A percentile compares a stretch with the other conserved stretches of the same genome.
phyloP scores from a whole-genome alignment of 106 monocot genomes.

The Dioscorea zingiberensis region DNA sequence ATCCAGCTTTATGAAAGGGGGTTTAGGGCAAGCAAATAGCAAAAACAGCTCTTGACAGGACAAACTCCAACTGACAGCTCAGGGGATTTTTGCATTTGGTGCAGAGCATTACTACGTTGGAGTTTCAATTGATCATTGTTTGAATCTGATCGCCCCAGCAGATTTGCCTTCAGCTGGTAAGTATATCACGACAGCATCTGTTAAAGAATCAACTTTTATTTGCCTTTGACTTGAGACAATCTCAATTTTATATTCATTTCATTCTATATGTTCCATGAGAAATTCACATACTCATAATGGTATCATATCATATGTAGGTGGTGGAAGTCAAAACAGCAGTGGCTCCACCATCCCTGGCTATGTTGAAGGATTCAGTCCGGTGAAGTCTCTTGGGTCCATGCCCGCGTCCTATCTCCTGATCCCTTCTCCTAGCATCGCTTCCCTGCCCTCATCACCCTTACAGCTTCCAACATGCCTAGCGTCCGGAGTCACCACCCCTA shows the following conservation, averaged over 20 bases:
- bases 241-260: too few species aligned
- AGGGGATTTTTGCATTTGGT: constrained; percentile 69
- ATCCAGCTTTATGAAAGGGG: constrained; percentile 66
- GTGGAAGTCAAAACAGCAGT: constrained; percentile 36
- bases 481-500: constrained; percentile 82
- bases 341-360: constrained; percentile 31
- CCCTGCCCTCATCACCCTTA: constrained; percentile 48
- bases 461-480: constrained; percentile 90
- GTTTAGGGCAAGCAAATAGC: constrained; percentile 42
- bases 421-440: constrained; percentile 59
- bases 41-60: constrained; percentile 58
- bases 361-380: constrained; percentile 81
- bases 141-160: constrained; percentile 67
- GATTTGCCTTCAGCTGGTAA: constrained; percentile 56
- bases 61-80: constrained; percentile 37
- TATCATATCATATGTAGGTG: constrained; percentile 20
- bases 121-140: constrained; percentile 72
- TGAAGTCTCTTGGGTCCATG: constrained; percentile 64
- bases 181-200: background rate
- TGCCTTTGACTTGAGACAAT: too few species aligned
- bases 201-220: too few species aligned
- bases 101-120: constrained; percentile 82
- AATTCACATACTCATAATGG: too few species aligned
- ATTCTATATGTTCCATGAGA: too few species aligned
- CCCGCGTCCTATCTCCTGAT: constrained; percentile 64